A percentile compares a stretch with the other conserved stretches of the same genome.
phyloP scores from a whole-genome alignment of 2,329 filamentous ascomycete genomes.

The Microascus cirrosus region DNA sequence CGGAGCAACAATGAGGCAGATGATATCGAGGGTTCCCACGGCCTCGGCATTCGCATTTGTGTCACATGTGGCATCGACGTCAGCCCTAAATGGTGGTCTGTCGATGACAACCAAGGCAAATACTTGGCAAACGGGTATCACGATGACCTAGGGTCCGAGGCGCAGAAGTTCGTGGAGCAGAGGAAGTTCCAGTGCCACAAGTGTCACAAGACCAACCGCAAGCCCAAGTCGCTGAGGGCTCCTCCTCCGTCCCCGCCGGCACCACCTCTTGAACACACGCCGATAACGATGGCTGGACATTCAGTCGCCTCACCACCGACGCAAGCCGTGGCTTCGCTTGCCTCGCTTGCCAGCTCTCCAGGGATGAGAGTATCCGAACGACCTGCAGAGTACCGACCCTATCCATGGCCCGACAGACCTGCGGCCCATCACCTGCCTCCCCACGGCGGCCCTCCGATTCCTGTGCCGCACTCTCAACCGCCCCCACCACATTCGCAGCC shows the following conservation, averaged over 20 bases:
- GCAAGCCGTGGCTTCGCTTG: neutral
- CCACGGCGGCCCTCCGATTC: neutral
- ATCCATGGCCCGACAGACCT: neutral
- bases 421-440: neutral
- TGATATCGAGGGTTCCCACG: neutral
- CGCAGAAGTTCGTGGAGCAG: conserved; percentile 47
- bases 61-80: conserved; percentile 57
- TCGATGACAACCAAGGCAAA: conserved; percentile 37
- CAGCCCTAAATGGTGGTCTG: conserved; percentile 64
- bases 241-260: conserved; percentile 11
- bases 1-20: conserved; percentile 14
- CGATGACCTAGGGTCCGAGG: conserved; percentile 40
- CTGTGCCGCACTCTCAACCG: conserved; percentile 4
- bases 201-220: conserved; percentile 47
- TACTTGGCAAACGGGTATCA: conserved; percentile 39
- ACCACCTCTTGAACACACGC: conserved; percentile 4
- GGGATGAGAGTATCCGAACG: neutral
- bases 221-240: conserved; percentile 19
- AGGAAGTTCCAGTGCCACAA: conserved; percentile 65
- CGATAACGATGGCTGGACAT: neutral
- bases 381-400: neutral
- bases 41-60: conserved; percentile 42
- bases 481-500: conserved; percentile 9
- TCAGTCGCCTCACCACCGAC: neutral
- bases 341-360: neutral